phyloP scores from a whole-genome alignment of 352 stramenopile genomes.

The Globisporangium uncinulatum region DNA sequence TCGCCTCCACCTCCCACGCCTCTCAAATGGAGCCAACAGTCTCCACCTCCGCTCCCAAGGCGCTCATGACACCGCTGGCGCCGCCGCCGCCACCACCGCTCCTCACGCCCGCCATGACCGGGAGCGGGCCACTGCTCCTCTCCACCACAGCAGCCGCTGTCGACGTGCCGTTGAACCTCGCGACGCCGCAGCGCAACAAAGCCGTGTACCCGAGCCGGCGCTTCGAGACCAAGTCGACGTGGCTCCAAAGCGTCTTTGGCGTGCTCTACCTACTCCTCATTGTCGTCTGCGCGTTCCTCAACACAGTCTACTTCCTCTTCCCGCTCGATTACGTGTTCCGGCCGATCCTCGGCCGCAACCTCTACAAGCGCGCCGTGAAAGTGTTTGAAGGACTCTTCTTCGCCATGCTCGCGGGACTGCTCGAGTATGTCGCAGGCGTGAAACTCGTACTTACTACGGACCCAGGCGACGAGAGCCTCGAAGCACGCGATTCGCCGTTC shows the following conservation, averaged over 20 bases:
- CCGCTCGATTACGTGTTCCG: constrained; percentile 43
- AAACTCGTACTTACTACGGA: constrained; percentile 56
- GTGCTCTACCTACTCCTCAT: constrained; percentile 41
- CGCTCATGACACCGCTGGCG: constrained; percentile 2
- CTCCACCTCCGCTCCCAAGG: not conserved
- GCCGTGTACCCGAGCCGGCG: constrained; percentile 35
- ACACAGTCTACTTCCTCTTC: constrained; percentile 57
- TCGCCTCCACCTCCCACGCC: too few relatives aligned
- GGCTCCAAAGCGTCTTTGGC: constrained; percentile 34
- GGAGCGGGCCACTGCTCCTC: not conserved
- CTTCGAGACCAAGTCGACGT: constrained; percentile 41
- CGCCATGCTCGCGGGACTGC: constrained; percentile 46
- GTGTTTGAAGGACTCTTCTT: constrained; percentile 50
- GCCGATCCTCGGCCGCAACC: constrained; percentile 18
- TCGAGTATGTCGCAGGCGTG: constrained; percentile 54
- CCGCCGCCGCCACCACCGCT: constrained; percentile 2
- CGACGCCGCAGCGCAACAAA: constrained; percentile 13
- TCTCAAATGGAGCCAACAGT: not conserved
- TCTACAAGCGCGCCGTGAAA: constrained; percentile 25
- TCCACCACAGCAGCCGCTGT: constrained; percentile 6
- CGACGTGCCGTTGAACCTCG: constrained; percentile 16
- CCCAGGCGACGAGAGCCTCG: constrained; percentile 17
- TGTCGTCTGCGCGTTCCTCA: constrained; percentile 43
- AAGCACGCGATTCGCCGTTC: constrained; percentile 30
- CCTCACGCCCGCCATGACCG: not conserved